A percentile compares a stretch with the other conserved stretches of the same genome.
Conservation (phyloP, 2,329 filamentous ascomycete species). For the Paecilomyces variotii region DNA sequence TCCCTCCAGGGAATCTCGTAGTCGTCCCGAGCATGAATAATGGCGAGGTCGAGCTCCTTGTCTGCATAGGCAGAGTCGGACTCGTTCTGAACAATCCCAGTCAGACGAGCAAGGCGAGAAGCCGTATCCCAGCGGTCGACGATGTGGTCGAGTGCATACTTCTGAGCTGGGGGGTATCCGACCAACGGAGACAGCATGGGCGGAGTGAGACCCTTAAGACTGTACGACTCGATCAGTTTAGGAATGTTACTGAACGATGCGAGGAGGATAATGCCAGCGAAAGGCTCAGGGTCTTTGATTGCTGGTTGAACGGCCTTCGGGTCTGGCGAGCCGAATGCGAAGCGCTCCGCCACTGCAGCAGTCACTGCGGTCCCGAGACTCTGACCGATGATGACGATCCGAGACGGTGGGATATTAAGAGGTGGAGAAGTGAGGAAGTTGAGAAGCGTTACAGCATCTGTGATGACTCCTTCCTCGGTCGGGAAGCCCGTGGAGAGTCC, state of each 20-base stretch:
- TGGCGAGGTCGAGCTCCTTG: conserved; percentile 52
- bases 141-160: conserved; percentile 54
- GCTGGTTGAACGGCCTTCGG: conserved; percentile 34
- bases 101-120: conserved; percentile 48
- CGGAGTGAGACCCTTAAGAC: conserved; percentile 68
- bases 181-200: conserved; percentile 65
- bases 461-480: conserved; percentile 71
- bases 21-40: conserved; percentile 78
- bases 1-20: conserved; percentile 66
- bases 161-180: conserved; percentile 56
- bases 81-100: conserved; percentile 34
- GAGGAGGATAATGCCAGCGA: conserved; percentile 72
- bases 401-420: conserved; percentile 57
- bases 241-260: conserved; percentile 71
- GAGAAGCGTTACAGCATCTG: conserved; percentile 65
- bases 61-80: conserved; percentile 45
- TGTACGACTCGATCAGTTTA: conserved; percentile 67
- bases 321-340: conserved; percentile 41
- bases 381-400: conserved; percentile 76
- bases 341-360: conserved; percentile 64
- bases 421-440: conserved; percentile 54
- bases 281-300: conserved; percentile 46
- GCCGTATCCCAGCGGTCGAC: conserved; percentile 77
- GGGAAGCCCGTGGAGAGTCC: conserved; percentile 73
- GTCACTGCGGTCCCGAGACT: conserved; percentile 82